Conservation (phyloP, 2,329 filamentous ascomycete genomes). For the Fonsecaea monophora region DNA sequence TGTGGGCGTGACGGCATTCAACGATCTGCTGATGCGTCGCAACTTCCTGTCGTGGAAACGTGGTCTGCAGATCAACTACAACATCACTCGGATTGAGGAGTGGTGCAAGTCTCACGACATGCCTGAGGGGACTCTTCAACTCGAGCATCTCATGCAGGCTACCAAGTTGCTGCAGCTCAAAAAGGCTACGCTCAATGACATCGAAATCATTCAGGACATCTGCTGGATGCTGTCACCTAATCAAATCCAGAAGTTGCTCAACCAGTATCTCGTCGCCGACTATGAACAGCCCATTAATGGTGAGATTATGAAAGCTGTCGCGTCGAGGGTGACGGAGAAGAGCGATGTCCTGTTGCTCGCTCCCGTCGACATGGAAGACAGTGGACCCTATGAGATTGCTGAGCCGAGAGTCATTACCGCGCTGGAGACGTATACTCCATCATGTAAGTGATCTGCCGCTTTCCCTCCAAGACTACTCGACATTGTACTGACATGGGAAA, state of each 20-base stretch:
- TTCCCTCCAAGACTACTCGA: background rate
- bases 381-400: slow-evolving; percentile 96
- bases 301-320: slow-evolving; percentile 99
- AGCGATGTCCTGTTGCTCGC: slow-evolving; percentile 92
- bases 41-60: slow-evolving; percentile 99
- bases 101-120: slow-evolving; percentile 99
- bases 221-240: slow-evolving; percentile 96
- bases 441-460: slow-evolving; percentile 69
- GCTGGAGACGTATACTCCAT: slow-evolving; percentile 96
- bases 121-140: slow-evolving; percentile 95
- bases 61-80: slow-evolving; percentile 99
- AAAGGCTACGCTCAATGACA: slow-evolving; percentile 98
- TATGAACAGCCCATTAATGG: slow-evolving; percentile 99
- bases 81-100: slow-evolving; percentile 98
- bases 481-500: slow-evolving; percentile 43
- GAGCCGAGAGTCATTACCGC: slow-evolving; percentile 95
- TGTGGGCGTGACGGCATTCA: slow-evolving; percentile 97
- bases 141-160: slow-evolving; percentile 98
- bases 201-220: slow-evolving; percentile 99
- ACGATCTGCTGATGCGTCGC: slow-evolving; percentile 94
- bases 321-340: slow-evolving; percentile 96
- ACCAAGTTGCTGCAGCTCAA: slow-evolving; percentile 98
- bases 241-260: slow-evolving; percentile 97
- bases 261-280: slow-evolving; percentile 97
- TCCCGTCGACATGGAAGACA: slow-evolving; percentile 98